Evolutionary conservation across 371 early-diverging fungal species (phyloP).

Genomic region (Capillidium rhysosporum): DNA sequence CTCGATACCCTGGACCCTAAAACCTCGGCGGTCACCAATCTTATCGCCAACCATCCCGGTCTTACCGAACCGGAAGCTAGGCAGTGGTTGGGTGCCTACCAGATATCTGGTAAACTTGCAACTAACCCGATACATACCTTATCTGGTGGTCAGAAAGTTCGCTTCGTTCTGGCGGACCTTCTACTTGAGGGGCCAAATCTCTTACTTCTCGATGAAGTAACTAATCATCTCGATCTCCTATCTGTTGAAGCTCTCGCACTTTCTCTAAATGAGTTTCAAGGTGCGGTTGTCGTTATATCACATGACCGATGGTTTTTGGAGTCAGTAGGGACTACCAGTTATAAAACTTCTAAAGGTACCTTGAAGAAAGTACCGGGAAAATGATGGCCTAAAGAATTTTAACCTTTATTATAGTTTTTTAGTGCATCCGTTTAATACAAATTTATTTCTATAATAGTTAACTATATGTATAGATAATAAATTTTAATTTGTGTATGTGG

Average conservation of each 20-base stretch:
- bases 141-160: slow-evolving; percentile 56
- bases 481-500: too few relatives aligned
- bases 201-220: slow-evolving; percentile 65
- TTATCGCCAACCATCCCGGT: slow-evolving; percentile 21
- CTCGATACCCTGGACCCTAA: slow-evolving; percentile 18
- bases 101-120: slow-evolving; percentile 33
- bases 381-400: too few relatives aligned
- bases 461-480: too few relatives aligned
- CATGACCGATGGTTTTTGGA: slow-evolving; percentile 58
- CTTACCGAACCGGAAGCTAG: slow-evolving; percentile 34
- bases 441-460: too few relatives aligned
- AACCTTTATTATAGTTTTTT: too few relatives aligned
- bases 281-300: slow-evolving; percentile 41
- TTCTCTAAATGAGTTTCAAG: slow-evolving; percentile 30
- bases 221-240: slow-evolving; percentile 64
- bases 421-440: too few relatives aligned
- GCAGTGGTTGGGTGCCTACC: slow-evolving; percentile 41
- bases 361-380: too few relatives aligned
- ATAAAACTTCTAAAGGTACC: not conserved
- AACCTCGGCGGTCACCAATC: slow-evolving; percentile 21
- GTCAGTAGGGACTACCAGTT: slow-evolving; percentile 13
- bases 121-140: slow-evolving; percentile 23
- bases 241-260: slow-evolving; percentile 40
- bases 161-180: slow-evolving; percentile 47
- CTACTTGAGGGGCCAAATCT: slow-evolving; percentile 47